Base-by-base conservation (phyloP, 2,329 filamentous ascomycete genomes). In the Fusarium nygamai region DNA sequence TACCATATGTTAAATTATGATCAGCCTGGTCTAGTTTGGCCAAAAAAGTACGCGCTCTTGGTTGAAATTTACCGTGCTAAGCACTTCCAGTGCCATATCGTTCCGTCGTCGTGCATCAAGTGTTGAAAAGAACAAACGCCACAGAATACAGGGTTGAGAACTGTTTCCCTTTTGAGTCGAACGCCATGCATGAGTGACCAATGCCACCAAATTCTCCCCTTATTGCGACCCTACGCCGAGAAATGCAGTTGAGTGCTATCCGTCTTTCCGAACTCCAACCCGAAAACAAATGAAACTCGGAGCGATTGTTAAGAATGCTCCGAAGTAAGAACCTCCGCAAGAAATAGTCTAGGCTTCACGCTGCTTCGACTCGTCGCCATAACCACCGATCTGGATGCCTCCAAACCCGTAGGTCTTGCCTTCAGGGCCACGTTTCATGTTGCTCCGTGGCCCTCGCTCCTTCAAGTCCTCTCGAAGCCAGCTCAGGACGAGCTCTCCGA, bases 381-480 rank as follows among this genome's bases (percentile, higher is more conserved):
- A 91, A 3, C 89, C 88, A 48, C 85, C 89, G 71, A 89, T 84
- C 34, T 84, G 85, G 64, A 85, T 86, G 27, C 86, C 87, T 20
- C 85, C 85, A 38, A 85, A 84, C 3, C 82, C 83, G 67, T 91
- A 94, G 13, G 90, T 90, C 85, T 89, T 89, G 7, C 92, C 92
- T 83, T 94, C 90, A 8, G 87, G 86, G 1, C 84, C 87, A 66
- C 86, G 83, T 64, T 85, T 85, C 46, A 85, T 84, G 75, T 90
- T 83, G 74, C 86, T 93, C 54, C 96, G 87, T 7, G 95, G 95
- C 0, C 96, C 96, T 74, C 96, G 87, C 75, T 93, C 92, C 76
- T 88, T 85, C 71, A 98, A 83, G 83, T 98, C 96, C 70, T 93
- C 89, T 80, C 90, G 90, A 82, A 99, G 86, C 96, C 96, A 99